A percentile compares a stretch with the other conserved stretches of the same genome.
Evolutionary conservation across 2,329 filamentous ascomycete genomes (phyloP).

Genomic region (Penicillium sp.): DNA sequence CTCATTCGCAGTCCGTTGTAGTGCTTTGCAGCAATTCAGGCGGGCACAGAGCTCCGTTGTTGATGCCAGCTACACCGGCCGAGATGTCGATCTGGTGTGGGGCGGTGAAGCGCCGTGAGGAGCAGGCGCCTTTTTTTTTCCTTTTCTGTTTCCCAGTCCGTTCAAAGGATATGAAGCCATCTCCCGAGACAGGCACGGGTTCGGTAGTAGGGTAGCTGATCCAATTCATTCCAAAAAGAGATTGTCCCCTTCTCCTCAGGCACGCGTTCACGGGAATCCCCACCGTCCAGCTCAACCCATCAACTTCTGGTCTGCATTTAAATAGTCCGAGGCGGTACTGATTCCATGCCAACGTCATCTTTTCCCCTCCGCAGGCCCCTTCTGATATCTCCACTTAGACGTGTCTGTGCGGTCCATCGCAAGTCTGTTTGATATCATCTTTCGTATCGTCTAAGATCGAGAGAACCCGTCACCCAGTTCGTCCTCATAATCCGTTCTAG

Average conservation of each 20-base stretch:
- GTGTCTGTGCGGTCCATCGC: neutral
- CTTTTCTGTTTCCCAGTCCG: too few species aligned
- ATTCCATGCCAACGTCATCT: conserved; percentile 12
- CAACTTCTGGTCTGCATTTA: conserved; percentile 1
- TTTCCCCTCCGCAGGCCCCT: conserved; percentile 3
- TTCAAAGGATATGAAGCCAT: too few species aligned
- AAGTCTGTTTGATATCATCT: too few species aligned
- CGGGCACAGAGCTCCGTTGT: conserved; percentile 1
- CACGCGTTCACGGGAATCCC: neutral
- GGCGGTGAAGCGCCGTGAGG: conserved; percentile 11
- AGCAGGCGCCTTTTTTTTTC: neutral
- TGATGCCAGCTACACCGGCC: conserved; percentile 16
- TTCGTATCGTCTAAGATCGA: conserved; percentile 10
- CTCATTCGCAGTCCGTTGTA: neutral
- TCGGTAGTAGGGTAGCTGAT: neutral
- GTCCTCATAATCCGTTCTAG: conserved; percentile 15
- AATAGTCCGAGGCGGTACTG: neutral
- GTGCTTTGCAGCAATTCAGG: conserved; percentile 2
- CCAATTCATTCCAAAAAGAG: neutral
- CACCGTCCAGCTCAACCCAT: neutral
- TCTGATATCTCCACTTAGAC: neutral
- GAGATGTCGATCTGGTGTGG: neutral
- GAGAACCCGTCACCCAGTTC: conserved; percentile 19
- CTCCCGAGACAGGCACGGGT: too few species aligned
- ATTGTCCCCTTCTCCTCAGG: neutral